Evolutionary conservation across 371 early-diverging fungal species (phyloP), one percentile per base, ranked within the genome.

Genomic region (Mortierella sp.): DNA sequence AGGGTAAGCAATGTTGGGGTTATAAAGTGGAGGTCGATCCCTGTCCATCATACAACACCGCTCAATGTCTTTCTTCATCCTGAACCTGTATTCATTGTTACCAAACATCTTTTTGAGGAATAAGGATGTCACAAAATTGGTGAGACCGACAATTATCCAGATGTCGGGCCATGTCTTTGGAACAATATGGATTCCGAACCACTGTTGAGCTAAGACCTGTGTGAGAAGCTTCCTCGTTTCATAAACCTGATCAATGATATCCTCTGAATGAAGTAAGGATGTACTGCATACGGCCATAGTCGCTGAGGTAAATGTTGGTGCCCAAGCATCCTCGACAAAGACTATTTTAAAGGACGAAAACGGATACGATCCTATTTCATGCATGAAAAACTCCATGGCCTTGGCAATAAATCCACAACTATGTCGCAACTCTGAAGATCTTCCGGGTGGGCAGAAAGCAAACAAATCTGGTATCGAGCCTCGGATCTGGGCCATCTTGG

Each of bases 171-270:
- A 94, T 4, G 89, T 77, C 70, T 93, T 93, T 14, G 94, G 94
- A 24, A 89, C 86, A 49, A 98, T 90, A 73, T 93, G 94, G 18
- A 94, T 90, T 16, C 97, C 97, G 86, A 97, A 97, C 97, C 97
- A 98, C 85, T 97, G 98, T 52, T 89, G 86, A 14, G 96, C 95
- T 0, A 97, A 77, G 0, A 93, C 92, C 60, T 91, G 83, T 54
- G 91, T 90, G 59, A 98, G 73, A 20, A 84, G 67, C 1, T 90
- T 87, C 60, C 96, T 87, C 0, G 96, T 93, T 62, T 91, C 92
- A 73, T 94, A 97, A 4, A 91, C 92, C 74, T 95, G 96, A 71
- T 98, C 98, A 69, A 97, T 95, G 16, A 95, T 87, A 45, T 90
- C 88, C n/a, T 89, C 87, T 4, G 90, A 83, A 61, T 96, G 90